phyloP scores from a whole-genome alignment of 306 rosid genomes.

The Benincasa hispida region DNA sequence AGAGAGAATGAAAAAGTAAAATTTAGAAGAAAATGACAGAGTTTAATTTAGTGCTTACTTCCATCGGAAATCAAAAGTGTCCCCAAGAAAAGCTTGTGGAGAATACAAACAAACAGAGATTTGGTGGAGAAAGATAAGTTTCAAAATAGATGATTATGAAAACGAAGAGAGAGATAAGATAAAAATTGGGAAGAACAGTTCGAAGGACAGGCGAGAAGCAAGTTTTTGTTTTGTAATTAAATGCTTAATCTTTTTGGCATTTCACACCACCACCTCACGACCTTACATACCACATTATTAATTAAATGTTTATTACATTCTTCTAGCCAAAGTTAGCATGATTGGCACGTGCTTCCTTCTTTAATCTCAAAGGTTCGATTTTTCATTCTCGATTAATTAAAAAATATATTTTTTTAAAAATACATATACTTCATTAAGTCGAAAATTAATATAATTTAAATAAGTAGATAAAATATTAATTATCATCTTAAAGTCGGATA shows the following conservation, averaged over 20 bases:
- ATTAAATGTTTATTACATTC: no score
- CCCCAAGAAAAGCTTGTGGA: background rate
- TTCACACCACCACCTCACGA: background rate
- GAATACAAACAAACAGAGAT: slow-evolving; percentile 3
- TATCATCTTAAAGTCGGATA: no score
- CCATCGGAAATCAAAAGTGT: background rate
- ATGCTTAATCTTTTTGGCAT: background rate
- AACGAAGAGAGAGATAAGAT: background rate
- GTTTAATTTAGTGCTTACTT: background rate
- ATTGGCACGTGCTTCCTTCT: no score
- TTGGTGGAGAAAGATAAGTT: slow-evolving; percentile 2
- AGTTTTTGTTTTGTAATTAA: background rate
- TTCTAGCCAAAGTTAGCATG: no score
- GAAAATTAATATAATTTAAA: no score
- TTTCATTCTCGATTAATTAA: no score
- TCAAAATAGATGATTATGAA: background rate
- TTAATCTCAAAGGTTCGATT: no score
- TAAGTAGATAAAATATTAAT: no score
- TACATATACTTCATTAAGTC: no score
- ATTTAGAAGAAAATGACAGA: background rate
- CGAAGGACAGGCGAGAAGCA: background rate
- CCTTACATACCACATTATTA: background rate
- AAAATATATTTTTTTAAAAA: no score
- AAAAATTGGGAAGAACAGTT: background rate
- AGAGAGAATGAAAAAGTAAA: background rate